Evolutionary conservation across 2,329 filamentous ascomycete species (phyloP), one percentile per base, ranked within the genome.

Genomic region (Cercospora beticola): DNA sequence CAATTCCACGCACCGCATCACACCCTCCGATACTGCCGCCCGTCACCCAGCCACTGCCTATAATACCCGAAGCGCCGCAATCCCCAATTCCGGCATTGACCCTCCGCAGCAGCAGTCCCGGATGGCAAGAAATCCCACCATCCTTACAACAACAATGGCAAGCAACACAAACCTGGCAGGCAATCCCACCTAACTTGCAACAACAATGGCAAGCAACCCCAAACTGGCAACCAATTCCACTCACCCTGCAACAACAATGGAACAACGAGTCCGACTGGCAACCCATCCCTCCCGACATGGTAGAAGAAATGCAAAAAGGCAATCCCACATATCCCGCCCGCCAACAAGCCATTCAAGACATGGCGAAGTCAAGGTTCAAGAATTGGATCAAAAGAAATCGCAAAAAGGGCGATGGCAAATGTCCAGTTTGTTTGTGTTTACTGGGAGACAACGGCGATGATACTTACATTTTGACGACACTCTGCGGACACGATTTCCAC

Each of bases 301-400:
- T 57, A n/a, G 52, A 57, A 18, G 46, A 65, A 56, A 65, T 65
- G 62, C 46, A 58, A 40, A 18, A 33, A 59, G 54, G 52, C 8
- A 43, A 49, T 18, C 52, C 28, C n/a, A 12, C 26, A 4, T 10
- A 31, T 8, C 8, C 33, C 21, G 21, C 54, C 4, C 23, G 7
- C 9, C 12, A 18, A 5, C 18, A 59, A 58, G 62, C 52, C 5
- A 57, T 65, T 7, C 10, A 28, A 26, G 36, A 30, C n/a, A 57
- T 58, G 62, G 31, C 30, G n/a, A 59, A 46, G 23, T 49, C 52
- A 10, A 18, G 62, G 8, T 65, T 58, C 54, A 49, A 49, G 23
- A 59, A 59, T 8, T 65, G 52, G 52, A 49, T 40, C 7, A 59
- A 57, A 21, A 30, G 26, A 30, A 18, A 65, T 30, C 33, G 31